Percentiles rank a stretch among this genome's conserved stretches.
Conservation (phyloP, 2,329 filamentous ascomycete species). For the Cercospora citrullina region DNA sequence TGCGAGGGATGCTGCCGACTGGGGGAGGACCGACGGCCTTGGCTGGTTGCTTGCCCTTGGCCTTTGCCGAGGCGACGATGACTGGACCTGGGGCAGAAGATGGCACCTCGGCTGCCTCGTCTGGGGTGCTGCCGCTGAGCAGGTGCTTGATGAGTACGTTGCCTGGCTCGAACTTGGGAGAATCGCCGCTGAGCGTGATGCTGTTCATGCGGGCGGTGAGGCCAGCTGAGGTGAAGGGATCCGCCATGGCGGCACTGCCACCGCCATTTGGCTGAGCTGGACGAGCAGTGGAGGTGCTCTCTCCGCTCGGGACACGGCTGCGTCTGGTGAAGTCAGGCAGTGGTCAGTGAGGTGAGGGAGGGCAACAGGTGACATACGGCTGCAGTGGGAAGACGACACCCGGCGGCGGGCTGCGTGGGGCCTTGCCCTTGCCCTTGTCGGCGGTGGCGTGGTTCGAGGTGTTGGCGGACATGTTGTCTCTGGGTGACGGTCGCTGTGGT, state of each 20-base stretch:
- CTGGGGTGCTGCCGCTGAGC: slow-evolving; percentile 23
- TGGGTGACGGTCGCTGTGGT: background rate
- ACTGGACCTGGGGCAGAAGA: background rate
- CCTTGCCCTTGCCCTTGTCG: slow-evolving; percentile 7
- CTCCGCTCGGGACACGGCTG: background rate
- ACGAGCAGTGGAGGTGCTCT: background rate
- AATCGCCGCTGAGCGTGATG: slow-evolving; percentile 5
- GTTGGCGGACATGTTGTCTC: background rate
- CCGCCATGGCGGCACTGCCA: background rate
- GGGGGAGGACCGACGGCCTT: slow-evolving; percentile 27
- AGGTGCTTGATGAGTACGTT: slow-evolving; percentile 18
- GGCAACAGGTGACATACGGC: background rate
- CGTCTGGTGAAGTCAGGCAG: slow-evolving; percentile 1
- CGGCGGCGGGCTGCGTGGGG: background rate
- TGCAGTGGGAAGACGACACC: slow-evolving; percentile 1
- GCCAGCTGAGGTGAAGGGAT: background rate
- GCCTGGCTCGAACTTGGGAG: background rate
- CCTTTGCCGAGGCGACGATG: slow-evolving; percentile 17
- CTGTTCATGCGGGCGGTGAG: background rate
- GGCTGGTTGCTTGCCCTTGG: slow-evolving; percentile 1
- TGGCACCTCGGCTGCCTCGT: slow-evolving; percentile 5
- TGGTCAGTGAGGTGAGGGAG: background rate
- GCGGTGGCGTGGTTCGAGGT: background rate
- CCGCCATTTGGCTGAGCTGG: background rate
- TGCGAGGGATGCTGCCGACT: background rate